Base-by-base conservation (phyloP, 1,139 yeast species). In the Taphrina pruni region DNA sequence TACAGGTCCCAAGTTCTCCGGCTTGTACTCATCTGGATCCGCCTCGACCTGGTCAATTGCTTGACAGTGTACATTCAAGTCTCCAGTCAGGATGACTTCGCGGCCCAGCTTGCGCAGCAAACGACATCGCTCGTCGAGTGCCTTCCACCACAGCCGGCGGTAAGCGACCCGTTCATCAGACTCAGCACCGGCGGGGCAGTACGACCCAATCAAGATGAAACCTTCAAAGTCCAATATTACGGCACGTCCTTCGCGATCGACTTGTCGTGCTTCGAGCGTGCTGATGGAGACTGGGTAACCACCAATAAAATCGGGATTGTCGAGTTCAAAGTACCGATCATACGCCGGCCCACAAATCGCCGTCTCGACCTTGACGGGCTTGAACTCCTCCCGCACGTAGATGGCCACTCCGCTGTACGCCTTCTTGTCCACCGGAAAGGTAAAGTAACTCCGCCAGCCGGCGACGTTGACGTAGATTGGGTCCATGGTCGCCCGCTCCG, bases 321-420 rank as follows among this genome's bases (percentile, higher is more conserved):
- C 75, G 14, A 69, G 71, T 43, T 72, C 73, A 48, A 73, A 66
- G 69, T 73, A 71, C 48, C 67, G 60, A 48, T 66, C 68, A 32
- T 60, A 57, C 26, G 91, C 77, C 72, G 81, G 80, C 0, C 98
- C 99, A 0, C 97, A 89, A 12, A 94, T 79, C 0, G 99, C 99
- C 76, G 93, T 97, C 77, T 94, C 99, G 0, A 95, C 97, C 72
- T 84, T 86, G 1, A 91, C 90, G 1, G 83, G 82, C 75, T 45
- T 77, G 74, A 73, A 77, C 75, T 46, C 83, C 72, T n/a, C 72
- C 76, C 72, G 71, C 1, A 93, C 85, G 78, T 90, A 93, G 1
- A 94, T 84, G 0, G 93, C 96, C 1, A 94, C 98, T 0, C 99
- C 99, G 71, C 95, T 86, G 77, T 94, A 94, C 0, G 98, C 98